phyloP scores from a whole-genome alignment of 345 rosid species.

The Chamaenerion angustifolium region DNA sequence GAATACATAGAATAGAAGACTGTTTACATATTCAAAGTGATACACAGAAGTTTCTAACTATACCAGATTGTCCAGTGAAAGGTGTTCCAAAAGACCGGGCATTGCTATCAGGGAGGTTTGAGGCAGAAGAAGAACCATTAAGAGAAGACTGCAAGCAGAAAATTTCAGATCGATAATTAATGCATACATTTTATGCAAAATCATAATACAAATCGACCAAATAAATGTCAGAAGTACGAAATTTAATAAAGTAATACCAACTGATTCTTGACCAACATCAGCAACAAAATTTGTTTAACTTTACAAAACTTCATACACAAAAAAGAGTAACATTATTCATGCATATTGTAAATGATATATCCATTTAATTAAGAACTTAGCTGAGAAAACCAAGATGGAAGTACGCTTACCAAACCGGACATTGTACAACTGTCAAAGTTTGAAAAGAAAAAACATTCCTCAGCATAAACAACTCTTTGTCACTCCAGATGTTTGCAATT shows the following conservation, averaged over 20 bases:
- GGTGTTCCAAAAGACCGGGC: conserved; percentile 72
- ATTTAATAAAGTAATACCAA: background rate
- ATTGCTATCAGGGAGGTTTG: conserved; percentile 71
- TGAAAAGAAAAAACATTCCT: conserved; percentile 51
- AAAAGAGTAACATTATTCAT: background rate
- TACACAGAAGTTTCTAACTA: conserved; percentile 36
- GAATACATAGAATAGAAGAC: conserved; percentile 2
- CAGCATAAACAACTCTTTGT: conserved; percentile 21
- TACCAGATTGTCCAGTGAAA: conserved; percentile 92
- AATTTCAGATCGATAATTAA: background rate
- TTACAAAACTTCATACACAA: background rate
- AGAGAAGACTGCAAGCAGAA: conserved; percentile 60
- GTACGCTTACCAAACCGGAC: conserved; percentile 92
- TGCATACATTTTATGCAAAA: background rate
- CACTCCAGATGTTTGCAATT: conserved; percentile 21
- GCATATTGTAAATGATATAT: background rate
- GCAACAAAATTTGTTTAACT: too few species aligned
- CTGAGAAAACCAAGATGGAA: conserved; percentile 7
- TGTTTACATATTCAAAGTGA: conserved; percentile 29
- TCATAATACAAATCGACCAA: background rate
- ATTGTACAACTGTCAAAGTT: conserved; percentile 48
- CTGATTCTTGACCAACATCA: too few species aligned
- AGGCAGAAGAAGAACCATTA: conserved; percentile 69
- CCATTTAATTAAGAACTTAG: background rate
- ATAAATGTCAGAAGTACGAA: background rate